Evolutionary conservation across 805 yeast species (phyloP), one percentile per base, ranked within the genome.

Genomic region (Blastobotrys chiropterorum): DNA sequence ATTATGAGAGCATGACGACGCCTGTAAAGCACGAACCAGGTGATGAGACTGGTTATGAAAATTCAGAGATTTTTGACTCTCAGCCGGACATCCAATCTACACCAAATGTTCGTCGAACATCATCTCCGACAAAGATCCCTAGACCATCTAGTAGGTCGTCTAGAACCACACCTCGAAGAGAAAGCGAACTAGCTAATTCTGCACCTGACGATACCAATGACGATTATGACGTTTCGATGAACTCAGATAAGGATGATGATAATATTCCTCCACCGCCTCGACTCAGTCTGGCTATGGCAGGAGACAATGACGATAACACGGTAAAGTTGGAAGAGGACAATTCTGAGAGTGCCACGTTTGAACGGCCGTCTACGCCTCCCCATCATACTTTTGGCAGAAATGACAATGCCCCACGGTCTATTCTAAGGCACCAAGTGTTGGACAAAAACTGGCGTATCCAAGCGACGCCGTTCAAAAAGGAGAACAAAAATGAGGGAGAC

Each of bases 401-500:
- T 42, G 30, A 34, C 34, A 21, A 13, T 39, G 38, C n/a, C 19
- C 26, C 43, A 13, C 43, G 19, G 11, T 54, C 52, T 22, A 51
- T 53, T 11, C 54, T 65, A 14, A 56, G 67, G n/a, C 69, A 65
- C 50, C 63, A 66, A 21, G 67, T 66, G 8, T 57, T 67, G 44
- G 67, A 68, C 52, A 58, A 60, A 46, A 61, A 60, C 48, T 68
- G 68, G 70, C 59, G 62, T n/a, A 47, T 68, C 38, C 68, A 67
- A 51, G 67, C 59, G 5, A 68, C 72, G 6, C 72, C 71, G 2
- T 44, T 44, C 26, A 34, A 53, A 19, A 49, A 34, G 38, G 3
- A 13, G 17, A 13, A 30, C 19, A n/a, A 21, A 22, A 22, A 13
- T 43, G 4, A 44, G 20, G 15, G 11, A 16, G 34, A 26, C 34